These are phyloP conservation scores for Ceratocystis cubensis DNA, from an alignment of 2,329 filamentous ascomycete species.

Conservation along the genomic window DNA sequence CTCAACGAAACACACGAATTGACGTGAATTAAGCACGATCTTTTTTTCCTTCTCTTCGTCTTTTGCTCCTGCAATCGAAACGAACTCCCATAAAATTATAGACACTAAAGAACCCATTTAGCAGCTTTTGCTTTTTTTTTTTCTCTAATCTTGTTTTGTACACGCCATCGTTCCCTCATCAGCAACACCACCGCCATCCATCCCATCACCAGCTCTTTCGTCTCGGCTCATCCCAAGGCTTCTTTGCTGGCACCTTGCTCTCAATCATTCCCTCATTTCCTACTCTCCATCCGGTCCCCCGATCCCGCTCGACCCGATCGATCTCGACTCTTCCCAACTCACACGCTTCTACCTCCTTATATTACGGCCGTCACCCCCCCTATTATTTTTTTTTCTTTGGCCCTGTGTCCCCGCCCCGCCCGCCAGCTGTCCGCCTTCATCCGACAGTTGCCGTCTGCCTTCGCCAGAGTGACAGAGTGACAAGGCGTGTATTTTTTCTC, in stretches of 20 bases:
- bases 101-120: too few species aligned
- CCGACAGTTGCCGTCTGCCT: constrained; percentile 16
- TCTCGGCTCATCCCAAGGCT: background rate
- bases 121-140: too few species aligned
- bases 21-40: too few species aligned
- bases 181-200: too few species aligned
- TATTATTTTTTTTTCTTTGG: background rate
- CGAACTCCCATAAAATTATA: too few species aligned
- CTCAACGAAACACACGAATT: too few species aligned
- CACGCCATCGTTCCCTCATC: too few species aligned
- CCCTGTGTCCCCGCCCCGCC: background rate
- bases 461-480: constrained; percentile 15
- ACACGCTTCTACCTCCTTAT: background rate
- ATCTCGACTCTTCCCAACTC: too few species aligned
- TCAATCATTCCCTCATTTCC: background rate
- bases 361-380: background rate
- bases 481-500: too few species aligned
- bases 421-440: background rate
- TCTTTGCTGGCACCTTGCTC: background rate
- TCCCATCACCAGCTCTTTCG: background rate
- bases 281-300: background rate
- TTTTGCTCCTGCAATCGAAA: too few species aligned
- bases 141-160: too few species aligned
- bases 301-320: background rate
- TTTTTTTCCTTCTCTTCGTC: too few species aligned